phyloP scores from a whole-genome alignment of 345 rosid genomes.

The Dipteronia sinensis region DNA sequence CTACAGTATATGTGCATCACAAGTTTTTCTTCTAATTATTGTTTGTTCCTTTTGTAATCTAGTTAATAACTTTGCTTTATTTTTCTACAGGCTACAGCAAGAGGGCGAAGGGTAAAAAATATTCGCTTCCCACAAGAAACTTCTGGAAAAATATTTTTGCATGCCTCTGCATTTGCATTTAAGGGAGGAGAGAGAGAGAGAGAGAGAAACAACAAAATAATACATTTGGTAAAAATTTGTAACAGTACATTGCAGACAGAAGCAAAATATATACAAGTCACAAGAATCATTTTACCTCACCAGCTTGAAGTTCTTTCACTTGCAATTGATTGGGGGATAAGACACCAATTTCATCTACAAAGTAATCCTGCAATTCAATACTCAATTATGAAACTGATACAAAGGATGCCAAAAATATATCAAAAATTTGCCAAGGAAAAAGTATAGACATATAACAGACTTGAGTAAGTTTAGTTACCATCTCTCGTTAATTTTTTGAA shows the following conservation, averaged over 20 bases:
- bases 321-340: slow-evolving; percentile 92
- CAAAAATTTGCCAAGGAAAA: not conserved
- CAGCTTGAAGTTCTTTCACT: slow-evolving; percentile 85
- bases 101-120: not conserved
- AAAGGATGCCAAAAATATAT: not conserved
- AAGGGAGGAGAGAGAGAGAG: not conserved
- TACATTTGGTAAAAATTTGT: not conserved
- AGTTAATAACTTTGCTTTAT: not conserved
- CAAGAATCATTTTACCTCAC: slow-evolving; percentile 70
- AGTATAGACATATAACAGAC: not conserved
- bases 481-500: not conserved
- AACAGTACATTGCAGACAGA: not conserved
- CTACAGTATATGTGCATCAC: not conserved
- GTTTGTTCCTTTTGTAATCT: not conserved
- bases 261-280: not conserved
- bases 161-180: not conserved
- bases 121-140: not conserved
- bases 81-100: not conserved
- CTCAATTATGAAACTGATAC: slow-evolving; percentile 6
- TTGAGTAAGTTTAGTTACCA: not conserved
- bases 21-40: not conserved
- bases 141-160: not conserved
- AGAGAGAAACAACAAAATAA: not conserved
- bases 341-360: slow-evolving; percentile 94
- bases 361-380: slow-evolving; percentile 66